Evolutionary conservation across 2,329 filamentous ascomycete genomes (phyloP), one percentile per base, ranked within the genome.

Genomic region (Hymenotorrendiella dingleyae): DNA sequence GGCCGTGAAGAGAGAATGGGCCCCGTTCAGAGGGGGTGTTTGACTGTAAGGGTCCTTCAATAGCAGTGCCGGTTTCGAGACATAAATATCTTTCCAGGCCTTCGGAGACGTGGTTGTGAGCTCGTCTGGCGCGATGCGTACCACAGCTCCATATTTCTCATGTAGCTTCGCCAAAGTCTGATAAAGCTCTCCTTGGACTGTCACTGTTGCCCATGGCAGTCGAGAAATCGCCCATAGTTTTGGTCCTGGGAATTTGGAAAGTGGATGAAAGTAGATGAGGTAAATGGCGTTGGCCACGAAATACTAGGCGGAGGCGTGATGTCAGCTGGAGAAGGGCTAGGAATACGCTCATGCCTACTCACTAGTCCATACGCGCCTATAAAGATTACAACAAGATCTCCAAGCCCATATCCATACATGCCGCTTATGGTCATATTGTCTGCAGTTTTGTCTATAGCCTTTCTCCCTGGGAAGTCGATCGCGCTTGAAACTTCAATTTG

Each of bases 41-140:
- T 14, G 11, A 19, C 17, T n/a, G 11, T 30, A 16, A 19, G 26
- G 19, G 14, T 42, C n/a, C n/a, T n/a, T n/a, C n/a, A n/a, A n/a
- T n/a, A n/a, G n/a, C n/a, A n/a, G n/a, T n/a, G n/a, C n/a, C n/a
- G n/a, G n/a, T n/a, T n/a, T n/a, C n/a, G n/a, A 30, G 11, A 7
- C 19, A 29, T 21, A 42, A n/a, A 42, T 42, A 14, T 42, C 40
- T 19, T 16, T 27, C 40, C 40, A 42, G 10, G 32, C 40, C 7
- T 35, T 24, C 8, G n/a, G 5, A n/a, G 20, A 17, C 2, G 33
- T 17, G 23, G 38, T 60, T 22, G 56, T 55, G 12, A 63, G 45
- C 42, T 62, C 56, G 9, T 60, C 54, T 1, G 56, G 59, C 1
- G 49, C 46, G 3, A 62, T 30, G 3, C 61, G 58, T 1, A 63